Conservation (phyloP, 2,329 filamentous ascomycete species). For the Rugonectria rugulosa region DNA sequence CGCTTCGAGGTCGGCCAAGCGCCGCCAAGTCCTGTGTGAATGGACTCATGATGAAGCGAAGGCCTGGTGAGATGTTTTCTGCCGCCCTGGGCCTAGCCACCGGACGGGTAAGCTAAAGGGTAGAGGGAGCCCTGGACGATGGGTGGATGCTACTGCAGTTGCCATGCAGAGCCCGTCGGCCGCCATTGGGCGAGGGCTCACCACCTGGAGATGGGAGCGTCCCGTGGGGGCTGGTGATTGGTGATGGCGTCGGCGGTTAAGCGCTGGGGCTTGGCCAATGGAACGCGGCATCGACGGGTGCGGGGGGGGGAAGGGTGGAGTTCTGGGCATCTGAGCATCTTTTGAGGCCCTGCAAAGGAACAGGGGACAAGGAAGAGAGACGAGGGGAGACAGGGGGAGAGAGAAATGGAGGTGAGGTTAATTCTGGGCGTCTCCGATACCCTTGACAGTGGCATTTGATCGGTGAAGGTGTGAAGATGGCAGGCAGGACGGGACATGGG, state of each 20-base stretch:
- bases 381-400: too few relatives aligned
- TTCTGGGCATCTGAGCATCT: background rate
- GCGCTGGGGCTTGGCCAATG: constrained; percentile 44
- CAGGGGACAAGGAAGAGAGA: constrained; percentile 5
- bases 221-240: constrained; percentile 39
- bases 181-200: background rate
- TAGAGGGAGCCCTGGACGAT: background rate
- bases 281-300: constrained; percentile 34
- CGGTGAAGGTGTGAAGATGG: background rate
- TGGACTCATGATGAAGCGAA: background rate
- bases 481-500: too few relatives aligned
- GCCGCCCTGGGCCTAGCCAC: too few relatives aligned
- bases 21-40: background rate
- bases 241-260: constrained; percentile 50
- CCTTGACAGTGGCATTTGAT: background rate
- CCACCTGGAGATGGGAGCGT: constrained; percentile 7
- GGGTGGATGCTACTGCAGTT: background rate
- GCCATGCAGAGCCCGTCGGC: background rate
- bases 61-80: constrained; percentile 15
- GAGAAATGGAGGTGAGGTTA: too few relatives aligned
- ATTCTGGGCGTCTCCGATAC: background rate
- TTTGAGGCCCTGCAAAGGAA: background rate
- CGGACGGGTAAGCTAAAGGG: background rate
- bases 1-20: background rate
- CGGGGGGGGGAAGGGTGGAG: too few relatives aligned